Evolutionary conservation across 2,329 filamentous ascomycete species (phyloP).

Genomic region (Penicillium sp.): DNA sequence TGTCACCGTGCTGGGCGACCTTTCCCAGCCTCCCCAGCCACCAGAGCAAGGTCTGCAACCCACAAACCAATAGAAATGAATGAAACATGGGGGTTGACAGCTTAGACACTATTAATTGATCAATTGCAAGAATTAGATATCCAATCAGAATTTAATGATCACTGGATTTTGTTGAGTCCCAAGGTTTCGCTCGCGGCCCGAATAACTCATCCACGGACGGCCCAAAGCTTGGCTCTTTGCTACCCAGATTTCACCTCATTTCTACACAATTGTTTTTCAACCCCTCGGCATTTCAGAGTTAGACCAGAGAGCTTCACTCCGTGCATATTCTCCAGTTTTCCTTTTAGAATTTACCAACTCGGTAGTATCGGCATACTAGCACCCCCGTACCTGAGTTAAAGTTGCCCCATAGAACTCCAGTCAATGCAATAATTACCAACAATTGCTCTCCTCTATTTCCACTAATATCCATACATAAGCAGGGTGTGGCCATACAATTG

Average conservation of each 20-base stretch:
- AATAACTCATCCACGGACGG: conserved; percentile 1
- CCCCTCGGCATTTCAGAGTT: no score
- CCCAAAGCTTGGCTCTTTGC: conserved; percentile 9
- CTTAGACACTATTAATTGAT: conserved; percentile 15
- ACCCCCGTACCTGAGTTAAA: not conserved
- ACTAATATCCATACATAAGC: conserved; percentile 1
- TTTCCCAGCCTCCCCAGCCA: conserved; percentile 30
- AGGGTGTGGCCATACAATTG: conserved; percentile 1
- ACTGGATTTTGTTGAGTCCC: conserved; percentile 10
- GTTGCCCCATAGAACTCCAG: no score
- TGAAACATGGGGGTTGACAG: conserved; percentile 19
- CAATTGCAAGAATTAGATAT: conserved; percentile 2
- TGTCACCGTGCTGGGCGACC: conserved; percentile 17
- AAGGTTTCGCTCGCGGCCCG: conserved; percentile 8
- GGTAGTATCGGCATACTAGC: no score
- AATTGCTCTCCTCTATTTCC: conserved; percentile 11
- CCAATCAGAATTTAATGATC: conserved; percentile 10
- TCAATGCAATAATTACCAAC: conserved; percentile 10
- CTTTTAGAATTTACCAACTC: no score
- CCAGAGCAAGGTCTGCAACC: conserved; percentile 10
- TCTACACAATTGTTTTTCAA: not conserved
- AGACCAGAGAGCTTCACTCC: no score
- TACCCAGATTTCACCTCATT: not conserved
- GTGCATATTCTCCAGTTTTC: no score
- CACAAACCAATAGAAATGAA: conserved; percentile 20